These are phyloP conservation scores for Mycena vulgaris DNA, from an alignment of 768 basidiomycete genomes.

Conservation along the genomic window DNA sequence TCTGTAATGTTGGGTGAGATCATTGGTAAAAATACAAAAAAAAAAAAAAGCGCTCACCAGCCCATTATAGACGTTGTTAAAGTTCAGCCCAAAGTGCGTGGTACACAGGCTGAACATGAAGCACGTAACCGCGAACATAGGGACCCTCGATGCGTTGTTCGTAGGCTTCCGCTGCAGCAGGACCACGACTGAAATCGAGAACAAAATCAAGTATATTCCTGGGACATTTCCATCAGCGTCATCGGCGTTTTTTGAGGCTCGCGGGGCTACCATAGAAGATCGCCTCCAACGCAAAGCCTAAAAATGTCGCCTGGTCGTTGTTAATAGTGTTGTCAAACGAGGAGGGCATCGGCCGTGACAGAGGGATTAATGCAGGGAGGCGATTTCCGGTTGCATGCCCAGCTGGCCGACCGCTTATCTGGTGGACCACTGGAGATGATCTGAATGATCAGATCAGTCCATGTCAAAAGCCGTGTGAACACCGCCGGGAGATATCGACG, in stretches of 20 bases:
- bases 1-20: background rate
- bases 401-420: background rate
- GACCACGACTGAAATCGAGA: background rate
- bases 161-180: background rate
- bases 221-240: background rate
- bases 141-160: background rate
- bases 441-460: too few species aligned
- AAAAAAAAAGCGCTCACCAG: background rate
- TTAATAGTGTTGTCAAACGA: slow-evolving; percentile 5
- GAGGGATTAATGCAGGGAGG: background rate
- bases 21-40: background rate
- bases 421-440: too few species aligned
- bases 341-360: slow-evolving; percentile 3
- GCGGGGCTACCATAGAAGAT: slow-evolving; percentile 14
- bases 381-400: background rate
- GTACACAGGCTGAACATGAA: slow-evolving; percentile 27
- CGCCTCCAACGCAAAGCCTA: slow-evolving; percentile 23
- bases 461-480: too few species aligned
- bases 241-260: background rate
- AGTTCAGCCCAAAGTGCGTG: slow-evolving; percentile 22
- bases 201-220: slow-evolving; percentile 19
- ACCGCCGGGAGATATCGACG: too few species aligned
- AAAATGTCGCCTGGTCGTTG: slow-evolving; percentile 23
- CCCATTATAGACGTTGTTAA: slow-evolving; percentile 28
- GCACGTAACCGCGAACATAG: slow-evolving; percentile 12